These are phyloP conservation scores for Trypanosoma rangeli DNA, from an alignment of 208 protist genomes.

Conservation along the genomic window DNA sequence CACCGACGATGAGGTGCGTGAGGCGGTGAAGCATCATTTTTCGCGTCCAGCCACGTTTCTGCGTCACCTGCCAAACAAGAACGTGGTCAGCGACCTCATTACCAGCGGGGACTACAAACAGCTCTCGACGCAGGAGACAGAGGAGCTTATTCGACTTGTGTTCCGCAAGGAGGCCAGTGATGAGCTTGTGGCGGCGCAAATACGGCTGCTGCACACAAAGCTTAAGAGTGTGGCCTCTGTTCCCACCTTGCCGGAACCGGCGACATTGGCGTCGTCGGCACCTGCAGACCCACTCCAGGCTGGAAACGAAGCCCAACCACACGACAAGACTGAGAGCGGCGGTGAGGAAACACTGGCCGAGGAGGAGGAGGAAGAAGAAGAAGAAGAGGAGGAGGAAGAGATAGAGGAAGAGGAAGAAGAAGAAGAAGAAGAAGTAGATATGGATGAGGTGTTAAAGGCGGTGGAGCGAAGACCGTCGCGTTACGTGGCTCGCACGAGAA, in stretches of 20 bases:
- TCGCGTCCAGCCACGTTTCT: slow-evolving; percentile 69
- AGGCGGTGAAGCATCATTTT: slow-evolving; percentile 65
- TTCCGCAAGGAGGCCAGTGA: slow-evolving; percentile 73
- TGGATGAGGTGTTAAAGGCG: slow-evolving; percentile 35
- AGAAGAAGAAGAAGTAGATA: slow-evolving; percentile 29
- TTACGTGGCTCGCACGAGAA: slow-evolving; percentile 4
- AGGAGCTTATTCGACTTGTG: slow-evolving; percentile 78
- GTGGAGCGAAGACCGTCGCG: not conserved
- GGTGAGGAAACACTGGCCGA: not conserved
- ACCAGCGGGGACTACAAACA: slow-evolving; percentile 71
- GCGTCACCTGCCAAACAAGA: slow-evolving; percentile 70
- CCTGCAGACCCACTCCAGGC: slow-evolving; percentile 9
- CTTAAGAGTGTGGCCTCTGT: slow-evolving; percentile 14
- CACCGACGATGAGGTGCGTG: slow-evolving; percentile 64
- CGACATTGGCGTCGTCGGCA: not conserved
- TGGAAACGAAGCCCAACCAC: not conserved
- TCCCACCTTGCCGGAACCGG: not conserved
- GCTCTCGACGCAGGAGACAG: slow-evolving; percentile 64
- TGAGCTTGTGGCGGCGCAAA: slow-evolving; percentile 56
- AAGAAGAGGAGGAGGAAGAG: slow-evolving; percentile 37
- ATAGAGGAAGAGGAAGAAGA: slow-evolving; percentile 29
- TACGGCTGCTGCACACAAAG: slow-evolving; percentile 54
- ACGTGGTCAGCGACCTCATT: slow-evolving; percentile 79
- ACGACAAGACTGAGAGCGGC: slow-evolving; percentile 13
- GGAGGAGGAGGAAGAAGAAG: slow-evolving; percentile 31